A percentile compares a stretch with the other conserved stretches of the same genome.
Evolutionary conservation across 495 filamentous ascomycete species (phyloP).

Genomic region (Melanomma pulvis-pyrius): DNA sequence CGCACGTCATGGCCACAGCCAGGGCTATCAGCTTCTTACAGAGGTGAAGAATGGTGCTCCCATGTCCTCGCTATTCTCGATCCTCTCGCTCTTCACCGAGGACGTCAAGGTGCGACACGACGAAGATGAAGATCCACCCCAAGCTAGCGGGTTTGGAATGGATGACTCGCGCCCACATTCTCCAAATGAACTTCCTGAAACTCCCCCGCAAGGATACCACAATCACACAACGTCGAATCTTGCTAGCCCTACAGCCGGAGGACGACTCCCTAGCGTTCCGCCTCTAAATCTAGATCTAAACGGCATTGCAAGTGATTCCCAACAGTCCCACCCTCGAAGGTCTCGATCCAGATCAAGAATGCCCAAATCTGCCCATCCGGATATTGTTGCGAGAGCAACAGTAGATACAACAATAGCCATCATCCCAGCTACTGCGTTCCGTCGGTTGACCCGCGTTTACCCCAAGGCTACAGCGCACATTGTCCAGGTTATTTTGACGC

Average conservation of each 20-base stretch:
- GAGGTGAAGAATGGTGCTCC: constrained; percentile 98
- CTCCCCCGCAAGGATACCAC: constrained; percentile 24
- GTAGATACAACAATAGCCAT: constrained; percentile 98
- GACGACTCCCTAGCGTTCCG: constrained; percentile 59
- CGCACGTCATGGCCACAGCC: constrained; percentile 60
- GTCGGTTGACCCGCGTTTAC: constrained; percentile 90
- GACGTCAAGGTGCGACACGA: constrained; percentile 77
- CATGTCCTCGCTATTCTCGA: constrained; percentile 97
- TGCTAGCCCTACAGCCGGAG: constrained; percentile 34
- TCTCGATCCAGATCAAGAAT: constrained; percentile 47
- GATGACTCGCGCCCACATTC: constrained; percentile 31
- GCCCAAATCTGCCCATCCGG: constrained; percentile 84
- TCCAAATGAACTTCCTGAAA: constrained; percentile 21
- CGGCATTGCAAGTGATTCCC: constrained; percentile 4
- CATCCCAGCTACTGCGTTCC: constrained; percentile 94
- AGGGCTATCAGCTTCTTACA: constrained; percentile 89
- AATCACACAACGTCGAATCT: constrained; percentile 37
- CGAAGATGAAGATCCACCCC: constrained; percentile 59
- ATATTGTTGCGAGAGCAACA: constrained; percentile 94
- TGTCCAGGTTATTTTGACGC: constrained; percentile 92
- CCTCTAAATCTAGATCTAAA: constrained; percentile 68
- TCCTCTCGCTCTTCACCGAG: constrained; percentile 94
- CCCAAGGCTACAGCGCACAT: constrained; percentile 96
- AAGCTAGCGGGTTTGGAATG: constrained; percentile 19
- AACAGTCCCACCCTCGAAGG: constrained; percentile 10